Percentiles rank a stretch among this genome's conserved stretches.
phyloP scores from a whole-genome alignment of 2,329 filamentous ascomycete species.

The Ascochyta clinopodiicola region DNA sequence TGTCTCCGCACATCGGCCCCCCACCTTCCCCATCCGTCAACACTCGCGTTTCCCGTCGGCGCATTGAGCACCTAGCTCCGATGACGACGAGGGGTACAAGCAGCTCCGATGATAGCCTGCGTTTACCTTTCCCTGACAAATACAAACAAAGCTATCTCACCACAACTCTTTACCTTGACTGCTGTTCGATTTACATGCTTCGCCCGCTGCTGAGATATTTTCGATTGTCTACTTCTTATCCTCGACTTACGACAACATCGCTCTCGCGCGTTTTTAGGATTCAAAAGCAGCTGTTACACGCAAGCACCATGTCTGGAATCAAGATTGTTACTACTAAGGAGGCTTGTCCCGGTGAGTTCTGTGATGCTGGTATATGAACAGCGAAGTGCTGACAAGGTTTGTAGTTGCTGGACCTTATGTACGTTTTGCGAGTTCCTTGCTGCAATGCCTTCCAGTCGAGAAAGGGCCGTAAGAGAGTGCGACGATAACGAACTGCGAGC shows the following conservation, averaged over 20 bases:
- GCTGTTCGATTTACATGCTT: constrained; percentile 4
- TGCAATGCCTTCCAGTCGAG: neutral
- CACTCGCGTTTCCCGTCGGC: constrained; percentile 15
- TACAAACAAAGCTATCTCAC: constrained; percentile 1
- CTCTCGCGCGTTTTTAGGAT: neutral
- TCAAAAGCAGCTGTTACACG: too few species aligned
- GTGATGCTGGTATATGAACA: neutral
- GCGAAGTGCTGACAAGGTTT: constrained; percentile 15
- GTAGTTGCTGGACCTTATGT: constrained; percentile 54
- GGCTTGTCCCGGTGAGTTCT: constrained; percentile 52
- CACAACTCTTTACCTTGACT: neutral
- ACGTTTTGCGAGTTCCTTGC: constrained; percentile 28
- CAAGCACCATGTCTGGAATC: constrained; percentile 49
- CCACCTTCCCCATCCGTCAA: constrained; percentile 12
- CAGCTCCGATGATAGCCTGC: constrained; percentile 30
- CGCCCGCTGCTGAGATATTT: constrained; percentile 4
- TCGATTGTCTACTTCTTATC: neutral
- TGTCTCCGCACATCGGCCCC: constrained; percentile 10
- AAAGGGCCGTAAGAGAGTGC: too few species aligned
- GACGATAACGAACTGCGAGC: too few species aligned
- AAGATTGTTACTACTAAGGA: constrained; percentile 53
- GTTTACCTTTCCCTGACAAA: constrained; percentile 28
- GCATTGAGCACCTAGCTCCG: constrained; percentile 7
- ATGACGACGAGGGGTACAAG: neutral
- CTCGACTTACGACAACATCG: neutral